These are phyloP conservation scores for Orbilia quercus DNA, from an alignment of 2,329 filamentous ascomycete genomes.

Conservation along the genomic window DNA sequence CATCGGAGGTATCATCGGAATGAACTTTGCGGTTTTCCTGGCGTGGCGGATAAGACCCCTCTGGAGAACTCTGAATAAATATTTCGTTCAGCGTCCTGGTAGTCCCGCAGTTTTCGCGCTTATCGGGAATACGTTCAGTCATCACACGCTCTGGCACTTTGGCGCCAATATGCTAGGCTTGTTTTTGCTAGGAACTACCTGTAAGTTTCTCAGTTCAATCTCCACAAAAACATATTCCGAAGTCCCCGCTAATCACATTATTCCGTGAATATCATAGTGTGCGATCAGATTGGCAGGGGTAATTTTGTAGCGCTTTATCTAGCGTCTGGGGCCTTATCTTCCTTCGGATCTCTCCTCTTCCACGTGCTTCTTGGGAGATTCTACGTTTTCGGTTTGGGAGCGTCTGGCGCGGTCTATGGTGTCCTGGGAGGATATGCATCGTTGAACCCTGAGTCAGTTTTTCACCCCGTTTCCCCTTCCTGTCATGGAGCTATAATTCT, in stretches of 20 bases:
- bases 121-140: conserved; percentile 75
- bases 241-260: too few relatives aligned
- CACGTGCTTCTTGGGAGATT: conserved; percentile 64
- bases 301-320: conserved; percentile 77
- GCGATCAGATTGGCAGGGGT: conserved; percentile 76
- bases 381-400: conserved; percentile 70
- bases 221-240: too few relatives aligned
- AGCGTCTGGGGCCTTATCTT: conserved; percentile 70
- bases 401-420: conserved; percentile 74
- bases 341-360: conserved; percentile 69
- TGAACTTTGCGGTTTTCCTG: conserved; percentile 70
- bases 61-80: conserved; percentile 75
- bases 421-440: conserved; percentile 69
- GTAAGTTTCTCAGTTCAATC: conserved; percentile 52
- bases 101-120: conserved; percentile 73
- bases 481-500: background rate
- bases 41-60: conserved; percentile 74
- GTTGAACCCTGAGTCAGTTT: conserved; percentile 57
- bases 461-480: background rate
- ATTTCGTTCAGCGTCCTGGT: conserved; percentile 74
- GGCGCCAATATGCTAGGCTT: conserved; percentile 74
- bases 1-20: conserved; percentile 70
- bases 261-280: conserved; percentile 63
- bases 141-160: conserved; percentile 73
- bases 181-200: conserved; percentile 73